phyloP scores from a whole-genome alignment of 1,284 basidiomycete genomes.

The Abortiporus biennis region DNA sequence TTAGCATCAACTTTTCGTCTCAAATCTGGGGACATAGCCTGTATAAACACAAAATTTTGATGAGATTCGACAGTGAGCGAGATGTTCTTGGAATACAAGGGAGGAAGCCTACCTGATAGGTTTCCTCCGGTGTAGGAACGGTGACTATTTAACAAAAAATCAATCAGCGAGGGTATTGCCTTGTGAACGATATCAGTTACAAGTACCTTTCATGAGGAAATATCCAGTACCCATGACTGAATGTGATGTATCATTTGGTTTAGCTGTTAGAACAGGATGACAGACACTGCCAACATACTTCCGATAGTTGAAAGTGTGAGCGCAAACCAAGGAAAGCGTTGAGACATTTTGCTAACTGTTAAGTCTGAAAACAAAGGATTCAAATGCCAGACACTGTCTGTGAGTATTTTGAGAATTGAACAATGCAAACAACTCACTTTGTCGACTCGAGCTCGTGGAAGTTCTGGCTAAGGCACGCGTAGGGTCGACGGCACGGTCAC shows the following conservation, averaged over 20 bases:
- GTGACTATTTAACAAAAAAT: slow-evolving; percentile 10
- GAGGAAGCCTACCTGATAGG: slow-evolving; percentile 24
- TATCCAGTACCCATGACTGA: slow-evolving; percentile 60
- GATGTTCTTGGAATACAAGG: background rate
- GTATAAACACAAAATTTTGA: background rate
- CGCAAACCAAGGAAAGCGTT: slow-evolving; percentile 3
- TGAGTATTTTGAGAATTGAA: too few species aligned
- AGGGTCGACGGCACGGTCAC: too few species aligned
- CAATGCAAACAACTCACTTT: too few species aligned
- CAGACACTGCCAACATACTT: too few species aligned
- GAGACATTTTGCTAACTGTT: background rate
- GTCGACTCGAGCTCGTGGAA: too few species aligned
- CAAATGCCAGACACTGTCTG: background rate
- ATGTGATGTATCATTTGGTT: background rate
- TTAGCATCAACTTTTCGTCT: slow-evolving; percentile 60
- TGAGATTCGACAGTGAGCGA: background rate
- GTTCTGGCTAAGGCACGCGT: too few species aligned
- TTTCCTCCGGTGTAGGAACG: slow-evolving; percentile 23
- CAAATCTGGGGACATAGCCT: slow-evolving; percentile 68
- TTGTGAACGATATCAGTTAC: background rate
- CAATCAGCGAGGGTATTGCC: background rate
- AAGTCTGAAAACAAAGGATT: background rate
- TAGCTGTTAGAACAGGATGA: background rate
- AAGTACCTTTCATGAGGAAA: slow-evolving; percentile 57
- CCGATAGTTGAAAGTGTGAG: background rate